Conservation (phyloP, 768 basidiomycete genomes). For the Suillus subluteus region DNA sequence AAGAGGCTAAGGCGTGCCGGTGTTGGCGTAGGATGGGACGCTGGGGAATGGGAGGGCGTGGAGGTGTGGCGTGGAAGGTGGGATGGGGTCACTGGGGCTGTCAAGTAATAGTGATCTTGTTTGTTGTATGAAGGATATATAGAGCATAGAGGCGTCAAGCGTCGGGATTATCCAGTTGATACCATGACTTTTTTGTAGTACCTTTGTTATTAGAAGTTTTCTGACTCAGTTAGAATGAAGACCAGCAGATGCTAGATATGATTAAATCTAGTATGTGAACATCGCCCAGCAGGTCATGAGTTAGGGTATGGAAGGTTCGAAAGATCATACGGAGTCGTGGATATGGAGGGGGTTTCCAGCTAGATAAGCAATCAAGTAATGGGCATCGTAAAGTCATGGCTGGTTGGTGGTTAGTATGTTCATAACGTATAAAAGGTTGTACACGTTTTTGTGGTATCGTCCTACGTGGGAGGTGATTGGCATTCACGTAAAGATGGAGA, state of each 20-base stretch:
- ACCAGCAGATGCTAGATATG: conserved; percentile 4
- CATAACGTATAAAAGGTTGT: background rate
- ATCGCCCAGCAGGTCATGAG: background rate
- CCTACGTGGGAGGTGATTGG: background rate
- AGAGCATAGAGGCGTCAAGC: background rate
- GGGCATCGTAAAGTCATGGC: conserved; percentile 4
- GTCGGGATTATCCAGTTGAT: background rate
- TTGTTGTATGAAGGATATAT: background rate
- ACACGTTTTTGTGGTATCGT: conserved; percentile 5
- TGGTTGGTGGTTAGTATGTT: background rate
- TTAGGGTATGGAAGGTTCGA: background rate
- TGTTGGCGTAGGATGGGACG: conserved; percentile 59
- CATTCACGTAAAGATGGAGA: background rate
- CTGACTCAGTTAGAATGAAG: background rate
- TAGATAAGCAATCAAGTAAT: background rate
- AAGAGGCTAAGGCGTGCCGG: conserved; percentile 64
- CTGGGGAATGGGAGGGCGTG: conserved; percentile 77
- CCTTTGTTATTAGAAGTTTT: background rate
- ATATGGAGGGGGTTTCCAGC: background rate
- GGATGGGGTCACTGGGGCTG: conserved; percentile 3
- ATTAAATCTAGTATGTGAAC: conserved; percentile 5
- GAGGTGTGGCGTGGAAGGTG: conserved; percentile 66
- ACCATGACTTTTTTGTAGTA: background rate
- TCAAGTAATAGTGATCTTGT: background rate
- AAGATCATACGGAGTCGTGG: conserved; percentile 1